These are phyloP conservation scores for Patellifolia procumbens DNA, from an alignment of 179 eudicot genomes.

Conservation along the genomic window DNA sequence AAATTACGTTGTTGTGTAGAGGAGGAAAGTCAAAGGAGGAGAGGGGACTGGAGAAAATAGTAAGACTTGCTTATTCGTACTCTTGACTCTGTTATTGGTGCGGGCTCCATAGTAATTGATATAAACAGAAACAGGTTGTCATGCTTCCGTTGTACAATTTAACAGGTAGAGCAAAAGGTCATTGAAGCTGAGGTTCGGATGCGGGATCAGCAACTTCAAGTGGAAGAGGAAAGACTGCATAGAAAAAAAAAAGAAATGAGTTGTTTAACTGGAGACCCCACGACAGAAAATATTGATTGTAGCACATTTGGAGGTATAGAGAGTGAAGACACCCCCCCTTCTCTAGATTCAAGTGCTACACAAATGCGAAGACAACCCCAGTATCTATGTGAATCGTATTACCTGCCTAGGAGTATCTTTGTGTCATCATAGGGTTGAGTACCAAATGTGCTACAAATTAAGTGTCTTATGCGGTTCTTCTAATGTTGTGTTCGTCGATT, in stretches of 20 bases:
- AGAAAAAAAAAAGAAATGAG: slow-evolving; percentile 50
- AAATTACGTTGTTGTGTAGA: slow-evolving; percentile 94
- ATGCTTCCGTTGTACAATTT: slow-evolving; percentile 21
- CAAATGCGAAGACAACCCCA: slow-evolving; percentile 48
- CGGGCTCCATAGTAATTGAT: too few species aligned
- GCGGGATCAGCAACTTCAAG: slow-evolving; percentile 81
- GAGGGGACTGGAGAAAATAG: slow-evolving; percentile 88
- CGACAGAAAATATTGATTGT: slow-evolving; percentile 45
- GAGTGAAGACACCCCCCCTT: slow-evolving; percentile 52
- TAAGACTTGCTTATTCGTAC: slow-evolving; percentile 36
- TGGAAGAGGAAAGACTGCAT: slow-evolving; percentile 70
- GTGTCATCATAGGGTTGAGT: too few species aligned
- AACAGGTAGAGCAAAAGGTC: slow-evolving; percentile 95
- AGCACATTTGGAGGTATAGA: slow-evolving; percentile 58
- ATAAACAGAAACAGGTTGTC: too few species aligned
- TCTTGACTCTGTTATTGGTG: not conserved
- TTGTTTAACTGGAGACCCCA: slow-evolving; percentile 48
- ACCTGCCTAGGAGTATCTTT: too few species aligned
- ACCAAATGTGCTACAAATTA: too few species aligned
- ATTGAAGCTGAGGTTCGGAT: slow-evolving; percentile 99
- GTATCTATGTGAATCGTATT: too few species aligned
- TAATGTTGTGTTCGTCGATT: too few species aligned
- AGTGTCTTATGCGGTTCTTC: too few species aligned
- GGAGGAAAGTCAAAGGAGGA: slow-evolving; percentile 97
- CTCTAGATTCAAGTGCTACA: slow-evolving; percentile 40